Evolutionary conservation across 768 basidiomycete genomes (phyloP), one percentile per base, ranked within the genome.

Genomic region (Clavaria fumosa): DNA sequence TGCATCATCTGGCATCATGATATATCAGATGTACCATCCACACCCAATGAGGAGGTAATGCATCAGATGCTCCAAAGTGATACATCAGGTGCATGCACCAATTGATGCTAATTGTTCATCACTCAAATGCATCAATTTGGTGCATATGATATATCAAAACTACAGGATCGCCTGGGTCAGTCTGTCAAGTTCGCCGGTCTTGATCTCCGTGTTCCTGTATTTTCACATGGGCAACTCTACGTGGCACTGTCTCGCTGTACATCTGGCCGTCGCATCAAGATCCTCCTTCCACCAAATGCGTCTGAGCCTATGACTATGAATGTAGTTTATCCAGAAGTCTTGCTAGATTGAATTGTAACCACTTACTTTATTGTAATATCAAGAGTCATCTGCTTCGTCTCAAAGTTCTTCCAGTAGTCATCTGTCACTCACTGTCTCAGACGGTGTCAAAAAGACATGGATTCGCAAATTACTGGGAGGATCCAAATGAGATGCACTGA

Each of bases 161-260:
- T n/a, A n/a, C n/a, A n/a, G n/a, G n/a, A n/a, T n/a, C n/a, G n/a
- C n/a, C n/a, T n/a, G n/a, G 62, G 61, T 1, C 61, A 63, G 31
- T 54, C 50, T 6, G 42, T 58, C 1, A 46, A 45, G 28, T 31
- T 45, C 46, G 54, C 60, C 36, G 57, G 58, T 1, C 19, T 60
- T 0, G 53, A 63, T 27, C 43, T 63, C 5, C 35, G 47, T 0
- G 30, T 32, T 1, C 35, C 50, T 24, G 50, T 56, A 2, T 61
- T 61, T 35, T 43, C 52, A 17, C 55, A 61, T 53, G 53, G 63
- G 2, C 63, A 63, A 43, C 53, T 65, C 2, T 62, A 64, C 50
- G 60, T 62, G 43, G 63, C 60, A 14, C 43, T 62, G 1, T 63
- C 60, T 22, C 31, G 31, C 19, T n/a, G 14, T 33, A 33, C 31